Base-by-base conservation (phyloP, 2,329 filamentous ascomycete genomes). In the Malbranchea zuffiana region DNA sequence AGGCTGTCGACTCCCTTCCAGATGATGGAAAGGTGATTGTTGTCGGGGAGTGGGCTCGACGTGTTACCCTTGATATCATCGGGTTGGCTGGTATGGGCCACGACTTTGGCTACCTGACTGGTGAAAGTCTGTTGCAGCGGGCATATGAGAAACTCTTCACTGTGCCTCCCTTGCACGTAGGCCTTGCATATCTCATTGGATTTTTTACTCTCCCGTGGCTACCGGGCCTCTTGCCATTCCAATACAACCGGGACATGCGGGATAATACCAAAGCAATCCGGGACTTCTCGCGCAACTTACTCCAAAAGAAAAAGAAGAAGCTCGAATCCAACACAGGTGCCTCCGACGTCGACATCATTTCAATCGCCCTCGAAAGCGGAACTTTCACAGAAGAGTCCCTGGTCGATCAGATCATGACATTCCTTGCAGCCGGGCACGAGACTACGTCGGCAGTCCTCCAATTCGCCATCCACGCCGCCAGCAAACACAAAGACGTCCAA, bases 341-440 rank as follows among this genome's bases (percentile, higher is more conserved):
- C 24, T 44, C 40, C 2, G 75, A 77, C 30, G 57, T 74, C 5
- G 85, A 93, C 55, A 90, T 94, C 40, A 66, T 93, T 21, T 84
- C 80, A 1, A 80, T 88, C 0, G 85, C 85, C 11, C 65, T 93
- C 32, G 72, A 79, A 53, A 84, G 77, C 25, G 82, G 81, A 31
- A 75, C 68, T 4, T 90, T 92, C 59, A 72, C 63, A 8, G 82
- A 90, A 44, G 80, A 85, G 32, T 76, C 84, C 42, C 72, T 93
- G n/a, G 74, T 85, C 23, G 81, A 90, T 55, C 85, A 93, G 60
- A 72, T 90, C 54, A 90, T 92, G 82, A 92, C 83, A 0, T 90
- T 92, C 63, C 72, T 92, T 4, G 80, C 80, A 1, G 85, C 85
- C 0, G 80, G 79, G 15, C 83, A 88, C 56, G 82, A 88, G 60